Evolutionary conservation across 2,329 filamentous ascomycete genomes (phyloP).

Genomic region (Intubia oerlemansii): DNA sequence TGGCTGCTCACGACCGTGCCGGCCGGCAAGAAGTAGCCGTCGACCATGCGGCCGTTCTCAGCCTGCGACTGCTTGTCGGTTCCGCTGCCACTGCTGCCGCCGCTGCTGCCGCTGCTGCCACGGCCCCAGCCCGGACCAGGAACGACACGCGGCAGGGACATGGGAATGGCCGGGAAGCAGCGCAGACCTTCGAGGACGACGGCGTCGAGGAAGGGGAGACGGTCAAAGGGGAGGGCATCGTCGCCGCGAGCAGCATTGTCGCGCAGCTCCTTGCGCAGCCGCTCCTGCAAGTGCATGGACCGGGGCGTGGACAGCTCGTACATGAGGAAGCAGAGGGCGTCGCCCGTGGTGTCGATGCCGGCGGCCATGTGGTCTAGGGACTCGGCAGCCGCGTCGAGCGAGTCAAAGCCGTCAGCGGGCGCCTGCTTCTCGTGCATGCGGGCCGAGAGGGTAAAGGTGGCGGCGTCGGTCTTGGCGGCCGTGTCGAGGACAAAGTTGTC

Average conservation of each 20-base stretch:
- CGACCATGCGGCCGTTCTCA: slow-evolving; percentile 31
- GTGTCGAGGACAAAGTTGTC: slow-evolving; percentile 35
- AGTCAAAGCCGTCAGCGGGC: slow-evolving; percentile 19
- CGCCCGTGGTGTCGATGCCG: slow-evolving; percentile 53
- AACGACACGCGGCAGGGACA: slow-evolving; percentile 41
- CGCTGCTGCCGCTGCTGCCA: neutral
- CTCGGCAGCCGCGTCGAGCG: slow-evolving; percentile 39
- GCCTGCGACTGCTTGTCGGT: neutral
- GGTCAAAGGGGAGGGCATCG: slow-evolving; percentile 21
- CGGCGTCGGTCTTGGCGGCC: slow-evolving; percentile 21
- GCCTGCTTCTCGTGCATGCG: slow-evolving; percentile 30
- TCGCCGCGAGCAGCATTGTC: slow-evolving; percentile 13
- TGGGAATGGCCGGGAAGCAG: slow-evolving; percentile 42
- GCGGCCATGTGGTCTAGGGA: slow-evolving; percentile 52
- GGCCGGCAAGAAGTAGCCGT: slow-evolving; percentile 30
- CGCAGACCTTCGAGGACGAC: slow-evolving; percentile 40
- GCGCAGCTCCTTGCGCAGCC: slow-evolving; percentile 29
- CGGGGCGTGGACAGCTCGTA: slow-evolving; percentile 44
- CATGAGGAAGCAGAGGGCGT: slow-evolving; percentile 48
- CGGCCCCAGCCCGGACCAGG: slow-evolving; percentile 15
- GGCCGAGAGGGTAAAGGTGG: slow-evolving; percentile 34
- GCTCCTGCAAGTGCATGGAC: slow-evolving; percentile 26
- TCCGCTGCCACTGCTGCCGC: neutral
- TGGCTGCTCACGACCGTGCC: slow-evolving; percentile 38
- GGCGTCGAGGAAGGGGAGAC: slow-evolving; percentile 37